phyloP scores from a whole-genome alignment of 352 stramenopile species.

The Chrysophaeum taylorii region DNA sequence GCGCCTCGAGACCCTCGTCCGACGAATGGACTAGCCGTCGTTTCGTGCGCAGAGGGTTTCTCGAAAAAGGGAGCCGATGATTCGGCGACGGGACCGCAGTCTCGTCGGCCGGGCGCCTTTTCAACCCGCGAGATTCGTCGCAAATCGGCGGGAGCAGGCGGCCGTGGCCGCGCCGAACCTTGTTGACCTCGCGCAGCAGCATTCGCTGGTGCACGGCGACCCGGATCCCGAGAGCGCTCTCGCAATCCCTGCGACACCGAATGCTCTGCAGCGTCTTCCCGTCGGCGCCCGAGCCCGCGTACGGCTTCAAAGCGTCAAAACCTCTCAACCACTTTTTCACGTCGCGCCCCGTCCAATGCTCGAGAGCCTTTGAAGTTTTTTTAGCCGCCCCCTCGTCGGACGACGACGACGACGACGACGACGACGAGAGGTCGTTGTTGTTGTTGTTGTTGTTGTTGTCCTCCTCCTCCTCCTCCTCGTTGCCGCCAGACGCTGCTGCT shows the following conservation, averaged over 20 bases:
- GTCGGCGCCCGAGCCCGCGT: background rate
- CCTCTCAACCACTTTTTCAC: background rate
- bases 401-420: too few relatives aligned
- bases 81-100: background rate
- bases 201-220: constrained; percentile 21
- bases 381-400: too few relatives aligned
- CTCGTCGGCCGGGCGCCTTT: background rate
- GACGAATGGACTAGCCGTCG: background rate
- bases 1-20: background rate
- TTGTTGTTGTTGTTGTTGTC: too few relatives aligned
- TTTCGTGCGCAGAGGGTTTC: background rate
- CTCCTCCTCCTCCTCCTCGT: too few relatives aligned
- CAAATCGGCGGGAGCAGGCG: background rate
- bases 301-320: background rate
- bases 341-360: background rate
- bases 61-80: constrained; percentile 5
- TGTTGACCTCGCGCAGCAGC: constrained; percentile 14
- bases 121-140: background rate
- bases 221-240: background rate
- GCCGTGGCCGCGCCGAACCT: background rate
- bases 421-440: too few relatives aligned
- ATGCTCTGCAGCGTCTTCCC: background rate
- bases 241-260: background rate
- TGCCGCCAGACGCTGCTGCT: too few relatives aligned
- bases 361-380: background rate